Evolutionary conservation across 2,329 filamentous ascomycete species (phyloP).

Genomic region (Paraphoma sp.): DNA sequence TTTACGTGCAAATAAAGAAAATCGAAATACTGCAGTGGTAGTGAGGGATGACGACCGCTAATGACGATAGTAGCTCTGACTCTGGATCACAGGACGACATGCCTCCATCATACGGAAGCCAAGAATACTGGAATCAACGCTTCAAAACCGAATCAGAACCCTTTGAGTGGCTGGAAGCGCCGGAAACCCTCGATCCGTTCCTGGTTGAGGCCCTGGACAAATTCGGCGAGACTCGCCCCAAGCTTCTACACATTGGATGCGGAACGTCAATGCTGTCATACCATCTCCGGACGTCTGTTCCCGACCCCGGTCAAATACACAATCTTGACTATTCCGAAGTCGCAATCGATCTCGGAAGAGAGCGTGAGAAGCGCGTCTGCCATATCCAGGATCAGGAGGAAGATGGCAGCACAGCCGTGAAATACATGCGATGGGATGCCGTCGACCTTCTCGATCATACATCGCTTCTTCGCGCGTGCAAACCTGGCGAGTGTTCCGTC

Average conservation of each 20-base stretch:
- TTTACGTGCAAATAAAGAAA: not conserved
- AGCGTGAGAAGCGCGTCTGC: slow-evolving; percentile 37
- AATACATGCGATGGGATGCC: slow-evolving; percentile 43
- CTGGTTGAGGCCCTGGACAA: slow-evolving; percentile 30
- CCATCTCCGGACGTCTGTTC: slow-evolving; percentile 42
- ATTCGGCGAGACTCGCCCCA: slow-evolving; percentile 16
- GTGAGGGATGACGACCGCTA: not conserved
- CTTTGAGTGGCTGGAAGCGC: slow-evolving; percentile 49
- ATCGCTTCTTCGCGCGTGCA: slow-evolving; percentile 34
- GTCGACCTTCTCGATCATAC: slow-evolving; percentile 44
- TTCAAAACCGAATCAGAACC: slow-evolving; percentile 42
- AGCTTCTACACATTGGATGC: slow-evolving; percentile 48
- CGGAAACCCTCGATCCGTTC: slow-evolving; percentile 36
- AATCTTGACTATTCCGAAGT: slow-evolving; percentile 49
- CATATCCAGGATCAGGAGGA: not conserved
- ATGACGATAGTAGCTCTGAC: not conserved
- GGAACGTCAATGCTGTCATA: slow-evolving; percentile 48
- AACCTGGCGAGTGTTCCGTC: slow-evolving; percentile 34
- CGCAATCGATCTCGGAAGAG: slow-evolving; percentile 41
- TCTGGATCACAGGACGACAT: not conserved
- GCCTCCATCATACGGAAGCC: slow-evolving; percentile 43
- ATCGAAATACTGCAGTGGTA: not conserved
- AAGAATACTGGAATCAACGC: slow-evolving; percentile 47
- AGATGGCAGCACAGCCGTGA: not conserved
- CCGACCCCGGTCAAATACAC: slow-evolving; percentile 39